Percentiles rank a stretch among this genome's conserved stretches.
phyloP scores from a whole-genome alignment of 2,329 filamentous ascomycete species.

The Phyllosticta citrichinensis region DNA sequence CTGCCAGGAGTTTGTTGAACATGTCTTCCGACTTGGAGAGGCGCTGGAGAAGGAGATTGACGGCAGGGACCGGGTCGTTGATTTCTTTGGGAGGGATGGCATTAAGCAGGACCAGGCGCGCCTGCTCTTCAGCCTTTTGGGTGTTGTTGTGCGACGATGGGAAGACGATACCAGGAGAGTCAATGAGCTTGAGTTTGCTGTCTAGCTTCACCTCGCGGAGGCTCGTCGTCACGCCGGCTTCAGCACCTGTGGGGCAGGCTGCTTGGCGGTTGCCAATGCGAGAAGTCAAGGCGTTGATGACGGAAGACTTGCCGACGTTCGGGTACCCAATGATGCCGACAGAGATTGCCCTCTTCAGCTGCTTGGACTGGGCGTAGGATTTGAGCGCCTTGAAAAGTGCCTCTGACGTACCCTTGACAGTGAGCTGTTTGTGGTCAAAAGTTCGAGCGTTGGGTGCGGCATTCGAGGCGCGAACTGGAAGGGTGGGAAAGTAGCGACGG shows the following conservation, averaged over 20 bases:
- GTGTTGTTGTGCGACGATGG: slow-evolving; percentile 50
- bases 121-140: slow-evolving; percentile 59
- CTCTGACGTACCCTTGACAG: slow-evolving; percentile 73
- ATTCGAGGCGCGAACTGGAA: slow-evolving; percentile 76
- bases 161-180: slow-evolving; percentile 92
- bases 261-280: slow-evolving; percentile 59
- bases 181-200: slow-evolving; percentile 84
- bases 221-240: slow-evolving; percentile 84
- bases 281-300: slow-evolving; percentile 84
- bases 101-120: slow-evolving; percentile 78
- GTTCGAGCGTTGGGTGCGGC: slow-evolving; percentile 77
- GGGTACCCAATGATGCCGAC: slow-evolving; percentile 93
- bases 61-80: slow-evolving; percentile 79
- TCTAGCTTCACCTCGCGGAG: slow-evolving; percentile 88
- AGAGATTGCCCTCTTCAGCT: slow-evolving; percentile 80
- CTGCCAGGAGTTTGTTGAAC: slow-evolving; percentile 65
- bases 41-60: slow-evolving; percentile 72
- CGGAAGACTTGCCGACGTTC: slow-evolving; percentile 92
- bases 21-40: slow-evolving; percentile 64
- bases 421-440: slow-evolving; percentile 86
- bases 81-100: slow-evolving; percentile 91
- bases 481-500: slow-evolving; percentile 79
- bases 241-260: slow-evolving; percentile 79
- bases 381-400: slow-evolving; percentile 84
- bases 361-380: slow-evolving; percentile 70